A percentile compares a stretch with the other conserved stretches of the same genome.
Conservation (phyloP, 2,329 filamentous ascomycete species). For the Helicocarpus griseus region DNA sequence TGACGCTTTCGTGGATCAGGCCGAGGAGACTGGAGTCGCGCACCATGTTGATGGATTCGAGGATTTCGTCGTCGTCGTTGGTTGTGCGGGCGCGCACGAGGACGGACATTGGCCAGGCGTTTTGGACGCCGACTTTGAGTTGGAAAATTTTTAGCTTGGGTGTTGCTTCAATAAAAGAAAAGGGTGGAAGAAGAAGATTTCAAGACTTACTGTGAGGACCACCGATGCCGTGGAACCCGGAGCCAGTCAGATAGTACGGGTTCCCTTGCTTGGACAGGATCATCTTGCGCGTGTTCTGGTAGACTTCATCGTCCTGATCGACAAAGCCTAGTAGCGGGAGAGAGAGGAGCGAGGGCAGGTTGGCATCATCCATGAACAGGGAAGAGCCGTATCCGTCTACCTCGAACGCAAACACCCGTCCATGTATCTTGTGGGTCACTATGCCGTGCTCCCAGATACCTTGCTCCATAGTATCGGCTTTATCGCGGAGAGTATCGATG, state of each 20-base stretch:
- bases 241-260: conserved; percentile 76
- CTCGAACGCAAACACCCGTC: conserved; percentile 55
- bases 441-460: conserved; percentile 82
- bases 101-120: conserved; percentile 96
- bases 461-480: conserved; percentile 57
- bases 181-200: background rate
- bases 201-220: conserved; percentile 52
- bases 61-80: conserved; percentile 71
- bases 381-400: conserved; percentile 55
- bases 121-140: conserved; percentile 59
- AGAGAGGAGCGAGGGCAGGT: conserved; percentile 52
- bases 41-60: conserved; percentile 60
- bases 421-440: conserved; percentile 40
- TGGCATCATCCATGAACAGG: conserved; percentile 58
- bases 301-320: conserved; percentile 53
- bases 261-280: conserved; percentile 67
- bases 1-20: conserved; percentile 82
- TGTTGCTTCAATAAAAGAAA: background rate
- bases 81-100: conserved; percentile 86
- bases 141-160: background rate
- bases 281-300: conserved; percentile 81
- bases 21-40: conserved; percentile 66
- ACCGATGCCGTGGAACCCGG: conserved; percentile 76
- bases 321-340: conserved; percentile 52
- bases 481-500: conserved; percentile 40